phyloP scores from a whole-genome alignment of 495 filamentous ascomycete species.

The Neurospora pannonica region DNA sequence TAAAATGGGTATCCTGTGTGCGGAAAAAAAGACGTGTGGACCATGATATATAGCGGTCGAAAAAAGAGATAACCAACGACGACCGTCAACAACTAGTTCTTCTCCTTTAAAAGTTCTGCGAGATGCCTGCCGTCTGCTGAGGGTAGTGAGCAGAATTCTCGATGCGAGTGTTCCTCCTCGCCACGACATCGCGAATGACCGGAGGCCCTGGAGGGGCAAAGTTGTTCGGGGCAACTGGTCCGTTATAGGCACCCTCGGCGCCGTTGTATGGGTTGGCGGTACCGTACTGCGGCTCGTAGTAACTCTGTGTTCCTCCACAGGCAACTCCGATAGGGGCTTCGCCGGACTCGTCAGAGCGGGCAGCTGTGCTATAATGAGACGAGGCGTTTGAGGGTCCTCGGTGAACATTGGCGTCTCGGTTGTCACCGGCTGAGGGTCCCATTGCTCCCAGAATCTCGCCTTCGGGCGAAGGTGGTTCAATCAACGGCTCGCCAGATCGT shows the following conservation, averaged over 20 bases:
- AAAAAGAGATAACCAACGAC: not conserved
- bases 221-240: conserved; percentile 22
- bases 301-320: conserved; percentile 36
- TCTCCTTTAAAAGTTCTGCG: conserved; percentile 78
- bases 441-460: conserved; percentile 61
- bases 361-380: conserved; percentile 80
- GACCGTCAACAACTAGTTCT: not conserved
- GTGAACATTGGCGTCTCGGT: conserved; percentile 58
- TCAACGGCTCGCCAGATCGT: conserved; percentile 59
- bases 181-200: conserved; percentile 88
- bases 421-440: conserved; percentile 59
- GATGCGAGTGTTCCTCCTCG: conserved; percentile 85
- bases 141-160: conserved; percentile 81
- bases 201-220: conserved; percentile 42
- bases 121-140: conserved; percentile 88
- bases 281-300: conserved; percentile 43
- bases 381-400: conserved; percentile 94
- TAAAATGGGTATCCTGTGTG: not conserved
- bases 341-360: conserved; percentile 75
- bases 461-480: conserved; percentile 54
- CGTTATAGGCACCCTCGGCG: conserved; percentile 22
- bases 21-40: not conserved
- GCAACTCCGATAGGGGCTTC: conserved; percentile 47
- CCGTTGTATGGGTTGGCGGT: conserved; percentile 34
- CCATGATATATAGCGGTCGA: not conserved